Base-by-base conservation (phyloP, 2,329 filamentous ascomycete genomes). In the Scedosporium minutisporum region DNA sequence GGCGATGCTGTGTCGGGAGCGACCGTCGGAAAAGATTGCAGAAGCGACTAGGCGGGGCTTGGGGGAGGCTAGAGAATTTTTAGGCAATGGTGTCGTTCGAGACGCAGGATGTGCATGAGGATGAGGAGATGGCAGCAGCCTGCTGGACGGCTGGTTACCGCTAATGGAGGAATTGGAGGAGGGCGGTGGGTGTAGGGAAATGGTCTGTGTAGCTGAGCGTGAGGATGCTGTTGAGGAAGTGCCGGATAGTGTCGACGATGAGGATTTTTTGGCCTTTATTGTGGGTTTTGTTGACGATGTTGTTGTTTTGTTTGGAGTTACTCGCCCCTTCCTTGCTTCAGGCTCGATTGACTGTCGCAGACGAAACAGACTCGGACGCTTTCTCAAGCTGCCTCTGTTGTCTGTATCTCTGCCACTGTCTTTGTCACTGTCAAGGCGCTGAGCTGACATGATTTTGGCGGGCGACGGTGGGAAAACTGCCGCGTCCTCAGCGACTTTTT, bases 231-330 rank as follows among this genome's bases (percentile, higher is more conserved):
- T 27, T 6, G 53, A 16, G 53, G 42, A 29, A 6, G 27, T 53
- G n/a, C 41, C 21, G 23, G 58, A 48, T 53, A 59, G 62, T 6
- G 62, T 33, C 25, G 59, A 63, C 7, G 58, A 18, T 57, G 60
- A 21, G 41, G 65, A 64, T 48, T 60, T 27, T 29, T n/a, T 23
- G 27, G 53, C 57, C 38, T 51, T 53, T 41, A 55, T 58, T 58
- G 63, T 44, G 42, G 61, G 27, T 41, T 60, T 53, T 57, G 64
- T 18, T 55, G 64, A 55, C 14, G 61, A 25, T 27, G 63, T 55
- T 53, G 64, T 59, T 41, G 59, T 55, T 59, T 62, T 64, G 25
- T 63, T 57, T 53, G 57, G 60, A 44, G 59, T 58, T 62, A 59
- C 44, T 25, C 9, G 16, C 14, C 18, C 23, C 33, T 58, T 38